Evolutionary conservation across 257 asterid genomes (phyloP), one percentile per base, ranked within the genome.

Genomic region (Solanum rostratum): DNA sequence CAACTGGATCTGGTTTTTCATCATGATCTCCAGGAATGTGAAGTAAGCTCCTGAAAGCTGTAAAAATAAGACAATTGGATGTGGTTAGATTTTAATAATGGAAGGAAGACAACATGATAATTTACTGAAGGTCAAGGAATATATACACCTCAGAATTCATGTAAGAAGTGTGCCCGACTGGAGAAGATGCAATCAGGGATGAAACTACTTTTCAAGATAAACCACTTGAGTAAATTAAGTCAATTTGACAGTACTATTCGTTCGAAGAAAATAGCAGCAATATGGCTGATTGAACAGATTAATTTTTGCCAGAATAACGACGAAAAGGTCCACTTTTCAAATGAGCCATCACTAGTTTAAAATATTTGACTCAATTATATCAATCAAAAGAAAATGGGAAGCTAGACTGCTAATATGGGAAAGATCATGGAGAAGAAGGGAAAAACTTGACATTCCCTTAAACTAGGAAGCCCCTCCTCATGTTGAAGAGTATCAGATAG

Each of bases 21-120:
- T 95, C 60, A 96, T 92, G 86, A 93, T 97, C 92, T 96, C 99
- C 94, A 95, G 89, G 86, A 93, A 94, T 85, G 93, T 94, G 80
- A 91, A 96, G 91, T 96, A 96, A 69, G 98, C 98, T 93, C 82
- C 95, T 84, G 98, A 92, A 82, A 96, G 92, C 99, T 96, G 98
- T 88, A 91, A 71, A 71, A 37, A 49, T 46, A 22, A 66, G 33
- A 73, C 14, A 14, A 65, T 24, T 43, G 27, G 79, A 50, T 33
- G 27, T 66, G 2, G 57, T 66, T 16, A 63, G 20, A 18, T 82
- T 82, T 27, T 14, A 2, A 29, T 29, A 70, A 46, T 16, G 76
- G 50, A 54, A 54, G 22, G 2, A 6, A 20, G 10, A 70, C 15
- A 43, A n/a, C 7, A 5, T 22, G n/a, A 45, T 73, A 12, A 43